Percentiles rank a stretch among this genome's conserved stretches.
These are phyloP conservation scores for Phalaenopsis aphrodite DNA, from an alignment of 106 monocot species.

Conservation along the genomic window DNA sequence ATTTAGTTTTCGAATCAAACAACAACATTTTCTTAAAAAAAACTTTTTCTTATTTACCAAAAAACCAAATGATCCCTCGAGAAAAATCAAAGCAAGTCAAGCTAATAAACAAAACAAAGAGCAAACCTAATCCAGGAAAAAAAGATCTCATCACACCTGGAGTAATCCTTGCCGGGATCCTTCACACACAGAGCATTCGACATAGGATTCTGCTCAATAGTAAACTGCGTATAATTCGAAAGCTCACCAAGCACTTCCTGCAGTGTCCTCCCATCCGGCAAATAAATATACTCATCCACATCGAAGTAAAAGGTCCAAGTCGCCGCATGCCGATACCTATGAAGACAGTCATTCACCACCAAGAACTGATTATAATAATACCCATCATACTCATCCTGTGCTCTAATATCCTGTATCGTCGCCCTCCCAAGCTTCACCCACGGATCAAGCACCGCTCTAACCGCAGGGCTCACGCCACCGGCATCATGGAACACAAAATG, in stretches of 20 bases:
- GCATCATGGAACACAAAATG: conserved; percentile 71
- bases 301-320: conserved; percentile 77
- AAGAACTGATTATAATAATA: conserved; percentile 83
- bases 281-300: conserved; percentile 52
- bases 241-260: conserved; percentile 22
- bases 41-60: too few relatives aligned
- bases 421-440: conserved; percentile 46
- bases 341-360: conserved; percentile 67
- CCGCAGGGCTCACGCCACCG: conserved; percentile 46
- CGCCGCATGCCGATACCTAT: conserved; percentile 36
- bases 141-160: conserved; percentile 10
- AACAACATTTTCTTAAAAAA: too few relatives aligned
- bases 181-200: conserved; percentile 43
- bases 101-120: not conserved
- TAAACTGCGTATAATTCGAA: conserved; percentile 45
- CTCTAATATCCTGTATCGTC: conserved; percentile 59
- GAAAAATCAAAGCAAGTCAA: not conserved
- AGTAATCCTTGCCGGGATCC: conserved; percentile 16
- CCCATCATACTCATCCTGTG: conserved; percentile 59
- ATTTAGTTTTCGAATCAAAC: too few relatives aligned
- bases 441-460: conserved; percentile 55
- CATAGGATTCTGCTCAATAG: conserved; percentile 70
- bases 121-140: not conserved
- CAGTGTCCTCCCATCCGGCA: conserved; percentile 18
- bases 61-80: not conserved